Base-by-base conservation (phyloP, 1,284 basidiomycete species). In the Trametes versicolor region DNA sequence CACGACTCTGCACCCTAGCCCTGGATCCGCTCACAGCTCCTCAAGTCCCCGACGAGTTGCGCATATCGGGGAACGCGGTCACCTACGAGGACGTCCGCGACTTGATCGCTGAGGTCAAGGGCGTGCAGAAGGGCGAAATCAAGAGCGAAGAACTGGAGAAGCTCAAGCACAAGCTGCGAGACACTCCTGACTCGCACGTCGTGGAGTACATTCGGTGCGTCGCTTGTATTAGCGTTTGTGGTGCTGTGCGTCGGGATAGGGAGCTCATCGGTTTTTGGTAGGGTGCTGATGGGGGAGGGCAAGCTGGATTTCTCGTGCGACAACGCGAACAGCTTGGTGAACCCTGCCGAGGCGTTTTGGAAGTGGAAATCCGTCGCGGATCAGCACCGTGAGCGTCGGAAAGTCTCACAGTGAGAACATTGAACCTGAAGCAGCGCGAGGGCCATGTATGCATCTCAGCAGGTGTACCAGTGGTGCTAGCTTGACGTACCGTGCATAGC, bases 321-420 rank as follows among this genome's bases (percentile, higher is more conserved):
- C 41, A 76, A 76, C 57, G 52, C 65, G 29, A 73, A 77, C 61
- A 71, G 73, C 49, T 56, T 75, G 36, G 65, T 76, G 19, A 74
- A 76, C 59, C 75, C 76, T 1, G 64, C 59, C 1, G 62, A 72
- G 58, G 66, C 66, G 19, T 58, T 70, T 9, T 76, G 74, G 75
- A 73, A 73, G 62, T 77, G 75, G 75, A 72, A 69, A 55, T 70
- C 72, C 0, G 62, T 74, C 5, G 69, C 70, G 53, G 71, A 72
- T 15, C 67, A 69, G 34, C 60, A 8, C 29, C 29, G 37, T 39
- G 37, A 39, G 37, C 13, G 37, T 6, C 29, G 29, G 8, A 8
- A 39, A 17, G n/a, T 43, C 41, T 19, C 41, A 43, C 41, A 19
- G 41, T 43, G 41, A 43, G 41, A 43, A 43, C 4, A 43, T 43